Conservation (phyloP, 1,284 basidiomycete genomes). For the Naganishia liquefaciens region DNA sequence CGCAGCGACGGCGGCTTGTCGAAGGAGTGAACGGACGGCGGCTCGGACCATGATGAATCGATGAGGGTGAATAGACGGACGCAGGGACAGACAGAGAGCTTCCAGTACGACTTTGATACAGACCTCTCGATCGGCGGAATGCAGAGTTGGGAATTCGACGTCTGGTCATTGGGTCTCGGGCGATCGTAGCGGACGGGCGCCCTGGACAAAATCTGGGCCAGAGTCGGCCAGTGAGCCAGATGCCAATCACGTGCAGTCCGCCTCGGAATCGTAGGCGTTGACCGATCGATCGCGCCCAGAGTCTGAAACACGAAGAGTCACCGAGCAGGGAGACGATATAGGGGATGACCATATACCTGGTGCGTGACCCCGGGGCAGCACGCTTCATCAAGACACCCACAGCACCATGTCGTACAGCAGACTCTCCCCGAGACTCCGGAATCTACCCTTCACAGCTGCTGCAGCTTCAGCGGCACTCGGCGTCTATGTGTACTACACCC, state of each 20-base stretch:
- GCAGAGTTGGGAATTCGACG: slow-evolving; percentile 5
- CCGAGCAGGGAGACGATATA: not conserved
- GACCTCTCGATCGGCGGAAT: not conserved
- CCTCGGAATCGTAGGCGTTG: not conserved
- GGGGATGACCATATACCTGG: not conserved
- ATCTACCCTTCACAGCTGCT: slow-evolving; percentile 5
- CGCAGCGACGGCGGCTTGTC: slow-evolving; percentile 35
- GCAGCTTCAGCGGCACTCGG: slow-evolving; percentile 24
- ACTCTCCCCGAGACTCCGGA: not conserved
- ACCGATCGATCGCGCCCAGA: slow-evolving; percentile 20
- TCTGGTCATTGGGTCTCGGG: slow-evolving; percentile 14
- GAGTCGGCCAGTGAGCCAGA: slow-evolving; percentile 1
- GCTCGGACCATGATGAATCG: slow-evolving; percentile 41
- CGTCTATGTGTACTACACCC: slow-evolving; percentile 21
- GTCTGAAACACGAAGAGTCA: slow-evolving; percentile 15
- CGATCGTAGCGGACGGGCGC: not conserved
- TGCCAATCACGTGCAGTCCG: not conserved
- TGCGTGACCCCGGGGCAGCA: not conserved
- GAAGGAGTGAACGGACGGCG: slow-evolving; percentile 44
- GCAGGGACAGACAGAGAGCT: not conserved
- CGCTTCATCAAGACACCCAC: not conserved
- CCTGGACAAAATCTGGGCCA: not conserved
- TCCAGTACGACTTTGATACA: not conserved
- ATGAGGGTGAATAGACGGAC: not conserved
- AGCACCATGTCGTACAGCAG: slow-evolving; percentile 14